Conservation (phyloP, 2,329 filamentous ascomycete species). For the Gaeumannomyces sp. region DNA sequence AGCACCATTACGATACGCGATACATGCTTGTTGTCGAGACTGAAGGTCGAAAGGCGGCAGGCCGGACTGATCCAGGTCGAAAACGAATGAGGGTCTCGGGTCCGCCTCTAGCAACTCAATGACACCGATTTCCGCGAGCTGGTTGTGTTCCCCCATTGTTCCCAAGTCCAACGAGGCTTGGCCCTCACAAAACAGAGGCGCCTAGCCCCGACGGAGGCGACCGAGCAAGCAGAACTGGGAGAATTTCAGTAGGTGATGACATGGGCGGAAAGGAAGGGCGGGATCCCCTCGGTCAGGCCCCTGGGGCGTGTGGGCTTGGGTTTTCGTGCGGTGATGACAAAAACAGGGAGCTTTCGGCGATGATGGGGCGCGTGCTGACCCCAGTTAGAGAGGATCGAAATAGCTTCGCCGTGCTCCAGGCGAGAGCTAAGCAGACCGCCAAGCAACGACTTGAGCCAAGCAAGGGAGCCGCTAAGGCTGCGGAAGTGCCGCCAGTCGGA, state of each 20-base stretch:
- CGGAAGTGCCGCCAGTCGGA: background rate
- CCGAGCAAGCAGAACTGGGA: background rate
- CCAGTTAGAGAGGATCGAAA: background rate
- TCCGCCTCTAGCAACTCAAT: conserved; percentile 33
- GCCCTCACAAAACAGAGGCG: too few species aligned
- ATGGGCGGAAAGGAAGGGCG: background rate
- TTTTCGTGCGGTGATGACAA: background rate
- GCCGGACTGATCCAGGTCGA: conserved; percentile 14
- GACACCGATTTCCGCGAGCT: conserved; percentile 20
- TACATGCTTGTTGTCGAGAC: conserved; percentile 7
- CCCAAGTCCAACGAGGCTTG: background rate
- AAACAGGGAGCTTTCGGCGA: background rate
- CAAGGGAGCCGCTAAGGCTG: background rate
- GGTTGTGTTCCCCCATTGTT: background rate
- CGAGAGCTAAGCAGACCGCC: background rate
- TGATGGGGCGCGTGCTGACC: background rate
- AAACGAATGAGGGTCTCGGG: conserved; percentile 30
- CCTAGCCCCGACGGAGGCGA: background rate
- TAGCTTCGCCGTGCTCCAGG: background rate
- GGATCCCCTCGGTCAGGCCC: background rate
- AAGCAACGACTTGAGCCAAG: background rate
- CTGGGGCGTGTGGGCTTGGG: background rate
- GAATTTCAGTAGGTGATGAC: background rate
- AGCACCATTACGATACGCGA: conserved; percentile 24
- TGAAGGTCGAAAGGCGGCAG: background rate